Base-by-base conservation (phyloP, 2,329 filamentous ascomycete species). In the Pseudovirgaria hyperparasitica region DNA sequence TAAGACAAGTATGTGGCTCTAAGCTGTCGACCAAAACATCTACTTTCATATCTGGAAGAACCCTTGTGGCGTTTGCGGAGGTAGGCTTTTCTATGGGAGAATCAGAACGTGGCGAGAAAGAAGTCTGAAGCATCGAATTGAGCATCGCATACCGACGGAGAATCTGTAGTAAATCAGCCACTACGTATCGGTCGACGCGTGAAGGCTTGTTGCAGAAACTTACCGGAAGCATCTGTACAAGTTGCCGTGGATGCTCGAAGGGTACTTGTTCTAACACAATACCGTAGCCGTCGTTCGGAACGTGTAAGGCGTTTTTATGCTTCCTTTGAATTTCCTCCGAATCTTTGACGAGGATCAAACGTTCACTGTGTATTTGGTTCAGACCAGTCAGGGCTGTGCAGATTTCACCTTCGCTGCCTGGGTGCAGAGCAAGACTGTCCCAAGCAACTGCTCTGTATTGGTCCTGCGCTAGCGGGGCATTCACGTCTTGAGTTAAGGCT, bases 61-160 rank as follows among this genome's bases (percentile, higher is more conserved):
- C 5, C 24, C 31, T 30, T 10, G 22, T 31, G 35, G 16, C 35
- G 15, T 10, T 38, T 25, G 15, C 24, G 15, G 31, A 38, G 24
- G 19, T 36, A 23, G 16, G 31, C 19, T 14, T 36, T 19, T 22
- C 37, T 23, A 27, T 39, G 30, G 7, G 37, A 30, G 13, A 37
- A 30, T 18, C 7, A 39, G 37, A 5, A 42, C 49, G 19, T 20
- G 54, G 43, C 19, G 58, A 60, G 41, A 82, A 79, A 30, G 66
- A 72, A 26, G 68, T 70, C 29, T 65, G 57, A 4, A 87, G 60
- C 3, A 90, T 52, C 0, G 62, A 70, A 2, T 72, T 72, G 4
- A 82, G 58, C 37, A 79, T 73, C 0, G 77, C 76, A 43, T 82
- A 90, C 47, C 90, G 82, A 9, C 82, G 65, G 10, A 90, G 58